Evolutionary conservation across 1,284 basidiomycete genomes (phyloP).

Genomic region (Marasmius oreades): DNA sequence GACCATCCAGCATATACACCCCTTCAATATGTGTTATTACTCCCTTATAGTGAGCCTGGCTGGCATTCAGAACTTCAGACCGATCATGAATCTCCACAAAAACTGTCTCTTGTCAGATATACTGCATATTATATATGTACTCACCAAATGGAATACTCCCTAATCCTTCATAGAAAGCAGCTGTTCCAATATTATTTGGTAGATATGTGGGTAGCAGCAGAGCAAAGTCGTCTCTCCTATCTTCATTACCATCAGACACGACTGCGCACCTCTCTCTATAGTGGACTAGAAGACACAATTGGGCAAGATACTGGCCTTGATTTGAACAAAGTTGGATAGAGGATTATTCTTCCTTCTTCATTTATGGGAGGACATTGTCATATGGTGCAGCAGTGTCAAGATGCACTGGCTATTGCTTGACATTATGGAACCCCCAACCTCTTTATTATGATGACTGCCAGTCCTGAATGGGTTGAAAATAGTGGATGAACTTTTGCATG

Average conservation of each 20-base stretch:
- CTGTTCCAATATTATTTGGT: no score
- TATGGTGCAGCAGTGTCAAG: constrained; percentile 41
- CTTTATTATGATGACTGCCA: constrained; percentile 45
- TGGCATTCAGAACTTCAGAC: no score
- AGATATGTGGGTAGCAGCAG: constrained; percentile 29
- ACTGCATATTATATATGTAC: not conserved
- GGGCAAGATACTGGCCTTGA: no score
- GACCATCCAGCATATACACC: no score
- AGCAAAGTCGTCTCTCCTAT: constrained; percentile 20
- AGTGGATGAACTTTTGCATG: constrained; percentile 25
- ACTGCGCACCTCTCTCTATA: constrained; percentile 29
- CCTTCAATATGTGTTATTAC: no score
- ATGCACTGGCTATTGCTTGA: constrained; percentile 37
- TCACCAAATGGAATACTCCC: not conserved
- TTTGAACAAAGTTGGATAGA: constrained; percentile 26
- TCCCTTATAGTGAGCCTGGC: no score
- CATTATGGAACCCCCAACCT: constrained; percentile 32
- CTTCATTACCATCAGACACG: constrained; percentile 26
- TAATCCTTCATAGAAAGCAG: not conserved
- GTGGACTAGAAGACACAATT: constrained; percentile 28
- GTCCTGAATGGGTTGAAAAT: constrained; percentile 44
- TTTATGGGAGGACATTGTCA: constrained; percentile 31
- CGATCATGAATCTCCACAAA: no score
- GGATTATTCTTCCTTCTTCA: constrained; percentile 36
- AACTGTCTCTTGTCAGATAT: no score